Base-by-base conservation (phyloP, 2,329 filamentous ascomycete genomes). In the Aureobasidium pullulans region DNA sequence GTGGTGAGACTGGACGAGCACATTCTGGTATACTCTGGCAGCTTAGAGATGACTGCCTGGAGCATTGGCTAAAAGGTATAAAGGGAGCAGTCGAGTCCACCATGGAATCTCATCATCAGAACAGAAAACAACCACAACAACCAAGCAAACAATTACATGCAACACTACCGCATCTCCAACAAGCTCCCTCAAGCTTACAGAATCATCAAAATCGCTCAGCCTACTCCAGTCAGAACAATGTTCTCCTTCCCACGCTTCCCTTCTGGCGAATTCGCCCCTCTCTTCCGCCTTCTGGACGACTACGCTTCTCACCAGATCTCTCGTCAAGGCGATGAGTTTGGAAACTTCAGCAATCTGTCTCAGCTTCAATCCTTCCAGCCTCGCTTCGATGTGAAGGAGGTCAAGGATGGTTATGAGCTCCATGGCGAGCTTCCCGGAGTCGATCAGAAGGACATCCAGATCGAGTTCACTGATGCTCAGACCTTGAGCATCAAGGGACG, bases 371-470 rank as follows among this genome's bases (percentile, higher is more conserved):
- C 81, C 68, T 92, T 90, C 81, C 81, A 83, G 60, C 89, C 89
- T 58, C 87, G 85, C 73, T 93, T 93, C 69, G 89, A 93, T 67
- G 80, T 92, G 62, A 85, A 83, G 71, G 89, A 94, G 76, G 82
- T 81, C 11, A 80, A 81, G 62, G 74, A 83, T 6, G 71, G 77
- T 63, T 93, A 90, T 70, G 86, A 93, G 73, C 85, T 93, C 19
- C 84, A 92, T 67, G 89, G 89, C 67, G 89, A 93, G 73, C 83
- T 93, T 6, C 86, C 89, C 0, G 89, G 89, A 59, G 78, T 92
- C 66, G 81, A 82, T 63, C 88, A 89, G 75, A 84, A 89, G 66
- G 79, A 91, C 68, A 77, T 94, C 68, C 77, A 81, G 70, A 88
- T 93, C 69, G 88, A 93, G 69, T 93, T 92, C 79, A 85, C 84